Base-by-base conservation (phyloP, 2,329 filamentous ascomycete species). In the Lecanicillium sp. region DNA sequence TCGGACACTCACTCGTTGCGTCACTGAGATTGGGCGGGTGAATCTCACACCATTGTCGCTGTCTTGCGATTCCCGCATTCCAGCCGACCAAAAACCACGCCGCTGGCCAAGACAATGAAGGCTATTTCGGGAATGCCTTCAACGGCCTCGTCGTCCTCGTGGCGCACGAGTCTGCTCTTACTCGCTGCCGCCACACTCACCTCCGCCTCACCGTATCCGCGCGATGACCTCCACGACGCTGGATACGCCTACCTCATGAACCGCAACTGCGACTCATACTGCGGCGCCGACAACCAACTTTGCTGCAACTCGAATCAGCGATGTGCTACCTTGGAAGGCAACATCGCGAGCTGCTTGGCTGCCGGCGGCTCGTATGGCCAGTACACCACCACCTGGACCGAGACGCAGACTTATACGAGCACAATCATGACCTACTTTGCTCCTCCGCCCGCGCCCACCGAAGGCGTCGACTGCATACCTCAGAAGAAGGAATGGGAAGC, bases 361-460 rank as follows among this genome's bases (percentile, higher is more conserved):
- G 60, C 55, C 17, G 57, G 55, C 44, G 50, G 48, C 42, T 52
- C 51, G 38, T 50, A 50, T 34, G 58, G 48, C 45, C 58, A 58
- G 39, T 70, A 63, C 56, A 75, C 72, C 25, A 73, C 70, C 8
- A 80, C 76, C 4, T 80, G 73, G 71, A 80, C 75, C 18, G 64
- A 72, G 59, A 78, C 75, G 31, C 61, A 63, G 45, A 77, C 75
- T 2, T 75, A 65, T 54, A 81, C 78, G 41, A 78, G 69, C 55
- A 79, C 75, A 19, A 59, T 68, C 53, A 74, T 64, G 56, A 73
- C 73, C 9, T 64, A 60, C 41, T 63, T 66, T 50, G 61, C 61
- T 27, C 63, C 65, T 3, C 64, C 65, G 1, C 68, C 68, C 5
- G 57, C 62, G 15, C 64, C 64, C 3, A 66, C 61, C n/a, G 55